Evolutionary conservation across 192 early-diverging fungal species (phyloP).

Genomic region (Ambispora gerdemannii): DNA sequence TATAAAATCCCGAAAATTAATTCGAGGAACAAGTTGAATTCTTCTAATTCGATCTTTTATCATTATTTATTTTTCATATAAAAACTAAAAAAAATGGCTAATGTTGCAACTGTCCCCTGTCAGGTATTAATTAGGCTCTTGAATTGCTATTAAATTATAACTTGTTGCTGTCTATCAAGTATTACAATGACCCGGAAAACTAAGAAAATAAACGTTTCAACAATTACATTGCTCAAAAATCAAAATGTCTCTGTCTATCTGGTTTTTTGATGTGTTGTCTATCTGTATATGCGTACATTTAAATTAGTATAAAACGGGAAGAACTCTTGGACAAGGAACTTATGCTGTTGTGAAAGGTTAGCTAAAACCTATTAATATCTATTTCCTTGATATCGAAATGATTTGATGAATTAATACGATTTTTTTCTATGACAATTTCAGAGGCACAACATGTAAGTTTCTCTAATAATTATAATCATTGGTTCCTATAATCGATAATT

Average conservation of each 20-base stretch:
- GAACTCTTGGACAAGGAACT: conserved; percentile 60
- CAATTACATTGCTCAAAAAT: too few relatives aligned
- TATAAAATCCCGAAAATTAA: too few relatives aligned
- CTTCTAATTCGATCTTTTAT: too few relatives aligned
- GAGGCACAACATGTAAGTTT: conserved; percentile 25
- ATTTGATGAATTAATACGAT: not conserved
- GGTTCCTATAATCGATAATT: not conserved
- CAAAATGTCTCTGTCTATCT: too few relatives aligned
- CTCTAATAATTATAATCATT: not conserved
- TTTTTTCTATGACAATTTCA: not conserved
- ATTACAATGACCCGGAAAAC: not conserved
- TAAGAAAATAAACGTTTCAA: not conserved
- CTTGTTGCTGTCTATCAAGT: too few relatives aligned
- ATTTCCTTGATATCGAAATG: conserved; percentile 10
- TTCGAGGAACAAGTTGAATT: too few relatives aligned
- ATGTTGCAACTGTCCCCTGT: conserved; percentile 10
- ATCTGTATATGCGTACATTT: too few relatives aligned
- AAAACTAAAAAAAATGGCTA: too few relatives aligned
- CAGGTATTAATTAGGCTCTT: conserved; percentile 2
- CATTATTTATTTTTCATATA: too few relatives aligned
- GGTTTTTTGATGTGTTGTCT: conserved; percentile 44
- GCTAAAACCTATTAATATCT: not conserved
- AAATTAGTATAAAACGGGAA: conserved; percentile 69
- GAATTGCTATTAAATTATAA: not conserved
- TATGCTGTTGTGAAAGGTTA: conserved; percentile 67